These are phyloP conservation scores for Bacidia rubella DNA, from an alignment of 495 filamentous ascomycete species.

Conservation along the genomic window DNA sequence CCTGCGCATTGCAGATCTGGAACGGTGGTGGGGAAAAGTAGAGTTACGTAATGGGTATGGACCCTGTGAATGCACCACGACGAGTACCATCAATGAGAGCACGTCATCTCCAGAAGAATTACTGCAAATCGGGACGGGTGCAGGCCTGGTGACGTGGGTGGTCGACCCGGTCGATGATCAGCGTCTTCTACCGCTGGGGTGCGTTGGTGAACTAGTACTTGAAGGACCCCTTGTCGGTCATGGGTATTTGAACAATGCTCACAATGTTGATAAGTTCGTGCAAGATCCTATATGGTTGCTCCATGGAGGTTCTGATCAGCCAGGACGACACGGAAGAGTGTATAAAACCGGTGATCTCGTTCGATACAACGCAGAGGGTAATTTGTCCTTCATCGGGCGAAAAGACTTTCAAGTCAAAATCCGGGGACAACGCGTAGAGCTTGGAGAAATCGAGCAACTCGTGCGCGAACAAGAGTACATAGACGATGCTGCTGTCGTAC, in stretches of 20 bases:
- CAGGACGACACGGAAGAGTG: slow-evolving; percentile 23
- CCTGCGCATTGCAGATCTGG: not conserved
- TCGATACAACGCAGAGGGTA: slow-evolving; percentile 29
- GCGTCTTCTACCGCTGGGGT: slow-evolving; percentile 42
- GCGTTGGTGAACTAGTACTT: slow-evolving; percentile 46
- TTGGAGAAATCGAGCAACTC: slow-evolving; percentile 37
- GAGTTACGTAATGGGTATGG: slow-evolving; percentile 24
- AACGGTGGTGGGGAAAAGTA: not conserved
- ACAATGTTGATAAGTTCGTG: slow-evolving; percentile 34
- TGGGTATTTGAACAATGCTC: slow-evolving; percentile 35
- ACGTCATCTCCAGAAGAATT: slow-evolving; percentile 8
- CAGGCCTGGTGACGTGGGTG: slow-evolving; percentile 35
- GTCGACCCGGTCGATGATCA: slow-evolving; percentile 40
- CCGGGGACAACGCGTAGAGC: slow-evolving; percentile 36
- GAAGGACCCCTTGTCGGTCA: slow-evolving; percentile 42
- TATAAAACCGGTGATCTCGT: slow-evolving; percentile 44
- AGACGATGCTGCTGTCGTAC: not conserved
- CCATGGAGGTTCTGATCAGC: too few relatives aligned
- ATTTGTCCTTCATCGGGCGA: slow-evolving; percentile 33
- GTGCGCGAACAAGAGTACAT: slow-evolving; percentile 9
- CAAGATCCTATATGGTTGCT: slow-evolving; percentile 35
- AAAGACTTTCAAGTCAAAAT: slow-evolving; percentile 40
- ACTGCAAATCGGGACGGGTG: slow-evolving; percentile 19
- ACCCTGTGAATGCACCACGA: slow-evolving; percentile 26
- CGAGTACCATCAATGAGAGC: slow-evolving; percentile 14